A percentile compares a stretch with the other conserved stretches of the same genome.
These are phyloP conservation scores for Rhodosporidiobolus sp. DNA, from an alignment of 768 basidiomycete genomes.

Conservation along the genomic window DNA sequence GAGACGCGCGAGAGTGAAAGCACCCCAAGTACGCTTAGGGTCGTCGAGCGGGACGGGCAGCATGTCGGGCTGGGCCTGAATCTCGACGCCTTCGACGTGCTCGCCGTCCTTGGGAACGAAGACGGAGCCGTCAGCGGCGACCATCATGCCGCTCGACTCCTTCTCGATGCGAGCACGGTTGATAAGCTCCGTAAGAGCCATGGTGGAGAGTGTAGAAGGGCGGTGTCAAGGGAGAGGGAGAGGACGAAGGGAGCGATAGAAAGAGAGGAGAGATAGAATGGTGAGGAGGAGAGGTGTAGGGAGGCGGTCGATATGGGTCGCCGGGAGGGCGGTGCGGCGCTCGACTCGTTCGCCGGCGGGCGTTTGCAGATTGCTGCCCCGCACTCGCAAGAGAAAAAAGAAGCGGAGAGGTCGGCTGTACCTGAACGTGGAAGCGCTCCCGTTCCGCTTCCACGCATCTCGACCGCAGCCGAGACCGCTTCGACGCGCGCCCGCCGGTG, in stretches of 20 bases:
- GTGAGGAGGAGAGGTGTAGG: background rate
- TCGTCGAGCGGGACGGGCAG: slow-evolving; percentile 29
- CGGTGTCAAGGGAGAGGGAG: background rate
- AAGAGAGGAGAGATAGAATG: background rate
- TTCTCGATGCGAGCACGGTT: slow-evolving; percentile 1
- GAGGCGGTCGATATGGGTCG: background rate
- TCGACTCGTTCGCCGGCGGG: no score
- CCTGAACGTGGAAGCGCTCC: no score
- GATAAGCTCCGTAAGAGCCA: background rate
- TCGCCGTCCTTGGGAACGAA: slow-evolving; percentile 1
- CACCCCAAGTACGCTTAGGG: slow-evolving; percentile 37
- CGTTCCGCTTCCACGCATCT: no score
- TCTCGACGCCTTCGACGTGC: slow-evolving; percentile 3
- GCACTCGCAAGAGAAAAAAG: no score
- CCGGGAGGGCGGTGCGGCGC: background rate
- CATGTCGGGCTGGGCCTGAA: slow-evolving; percentile 38
- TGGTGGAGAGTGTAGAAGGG: no score
- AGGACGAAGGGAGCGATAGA: background rate
- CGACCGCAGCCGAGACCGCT: no score
- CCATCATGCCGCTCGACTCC: background rate
- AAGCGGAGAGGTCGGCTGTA: no score
- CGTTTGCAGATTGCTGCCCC: no score
- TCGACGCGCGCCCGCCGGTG: no score
- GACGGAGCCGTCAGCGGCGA: slow-evolving; percentile 13
- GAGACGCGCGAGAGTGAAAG: slow-evolving; percentile 3